Percentiles rank a stretch among this genome's conserved stretches.
phyloP scores from a whole-genome alignment of 805 yeast species.

The Candida taoyuanica region DNA sequence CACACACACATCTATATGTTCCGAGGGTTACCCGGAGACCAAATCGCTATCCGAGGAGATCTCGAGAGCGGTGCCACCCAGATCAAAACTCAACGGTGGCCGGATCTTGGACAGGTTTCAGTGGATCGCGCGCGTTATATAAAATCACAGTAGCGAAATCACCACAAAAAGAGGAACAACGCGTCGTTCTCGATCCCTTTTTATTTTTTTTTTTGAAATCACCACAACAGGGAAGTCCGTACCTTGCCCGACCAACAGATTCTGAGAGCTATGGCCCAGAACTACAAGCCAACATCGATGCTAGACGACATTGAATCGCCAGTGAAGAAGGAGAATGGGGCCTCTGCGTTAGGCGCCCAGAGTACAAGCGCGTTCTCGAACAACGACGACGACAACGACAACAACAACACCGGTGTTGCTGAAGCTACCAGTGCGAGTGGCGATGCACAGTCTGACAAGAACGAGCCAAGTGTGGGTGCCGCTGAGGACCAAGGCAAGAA shows the following conservation, averaged over 20 bases:
- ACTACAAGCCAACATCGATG: conserved; percentile 13
- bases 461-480: too few relatives aligned
- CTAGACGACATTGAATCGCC: conserved; percentile 7
- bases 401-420: too few relatives aligned
- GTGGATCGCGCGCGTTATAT: conserved; percentile 3
- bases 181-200: conserved; percentile 7
- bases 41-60: too few relatives aligned
- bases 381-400: neutral
- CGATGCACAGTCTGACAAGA: neutral
- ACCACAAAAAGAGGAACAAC: conserved; percentile 7
- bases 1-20: too few relatives aligned
- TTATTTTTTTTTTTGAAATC: too few relatives aligned
- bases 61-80: too few relatives aligned
- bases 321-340: conserved; percentile 8
- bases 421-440: neutral
- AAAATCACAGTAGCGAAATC: neutral
- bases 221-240: too few relatives aligned
- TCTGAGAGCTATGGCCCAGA: neutral
- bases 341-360: conserved; percentile 1
- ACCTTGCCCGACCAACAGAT: too few relatives aligned
- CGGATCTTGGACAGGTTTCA: conserved; percentile 7
- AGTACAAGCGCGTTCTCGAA: neutral
- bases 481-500: too few relatives aligned
- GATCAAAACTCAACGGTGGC: neutral
- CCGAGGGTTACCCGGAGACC: too few relatives aligned